Conservation (phyloP, 371 early-diverging fungal species). For the Quaeritorhiza haematococci region DNA sequence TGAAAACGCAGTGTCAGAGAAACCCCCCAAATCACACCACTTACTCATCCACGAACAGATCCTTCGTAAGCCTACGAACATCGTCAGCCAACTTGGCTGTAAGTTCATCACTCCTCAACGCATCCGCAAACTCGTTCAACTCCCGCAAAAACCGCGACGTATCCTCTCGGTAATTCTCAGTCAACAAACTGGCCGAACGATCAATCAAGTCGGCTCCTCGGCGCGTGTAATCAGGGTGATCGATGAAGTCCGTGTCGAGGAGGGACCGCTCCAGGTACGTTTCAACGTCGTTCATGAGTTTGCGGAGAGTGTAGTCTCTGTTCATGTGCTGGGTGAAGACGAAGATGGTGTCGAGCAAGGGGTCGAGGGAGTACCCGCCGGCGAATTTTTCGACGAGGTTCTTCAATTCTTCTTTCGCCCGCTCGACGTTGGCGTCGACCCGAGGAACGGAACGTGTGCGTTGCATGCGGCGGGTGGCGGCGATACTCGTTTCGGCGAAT, state of each 20-base stretch:
- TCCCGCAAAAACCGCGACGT: slow-evolving; percentile 5
- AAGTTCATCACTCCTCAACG: slow-evolving; percentile 9
- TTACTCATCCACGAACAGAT: slow-evolving; percentile 14
- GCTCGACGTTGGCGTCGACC: no score
- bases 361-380: slow-evolving; percentile 11
- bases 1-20: neutral
- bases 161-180: slow-evolving; percentile 9
- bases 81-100: slow-evolving; percentile 14
- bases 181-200: slow-evolving; percentile 7
- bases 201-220: slow-evolving; percentile 12
- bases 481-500: no score
- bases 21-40: neutral
- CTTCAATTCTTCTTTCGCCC: slow-evolving; percentile 7
- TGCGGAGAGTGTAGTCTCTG: slow-evolving; percentile 13
- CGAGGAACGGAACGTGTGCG: no score
- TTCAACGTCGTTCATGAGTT: slow-evolving; percentile 7
- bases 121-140: slow-evolving; percentile 6
- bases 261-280: slow-evolving; percentile 14
- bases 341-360: slow-evolving; percentile 11
- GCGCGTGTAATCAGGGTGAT: slow-evolving; percentile 10
- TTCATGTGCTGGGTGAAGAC: slow-evolving; percentile 2
- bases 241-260: slow-evolving; percentile 9
- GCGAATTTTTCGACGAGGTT: slow-evolving; percentile 19
- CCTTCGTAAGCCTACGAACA: slow-evolving; percentile 4
- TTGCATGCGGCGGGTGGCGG: no score